Percentiles rank a stretch among this genome's conserved stretches.
These are phyloP conservation scores for Scytalidium sp. DNA, from an alignment of 2,329 filamentous ascomycete genomes.

Conservation along the genomic window DNA sequence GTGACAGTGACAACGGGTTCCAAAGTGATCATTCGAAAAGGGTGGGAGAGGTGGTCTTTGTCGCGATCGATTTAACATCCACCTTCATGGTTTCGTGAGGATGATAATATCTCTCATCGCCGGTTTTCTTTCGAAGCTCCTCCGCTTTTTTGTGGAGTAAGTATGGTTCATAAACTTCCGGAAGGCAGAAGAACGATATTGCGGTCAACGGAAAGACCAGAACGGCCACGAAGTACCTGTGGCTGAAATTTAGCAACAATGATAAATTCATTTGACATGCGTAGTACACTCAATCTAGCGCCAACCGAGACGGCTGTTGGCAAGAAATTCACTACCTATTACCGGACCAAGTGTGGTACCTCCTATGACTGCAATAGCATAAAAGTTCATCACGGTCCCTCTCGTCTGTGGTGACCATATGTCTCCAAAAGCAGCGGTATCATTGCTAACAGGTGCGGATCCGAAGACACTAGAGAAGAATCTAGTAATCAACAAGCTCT, in stretches of 20 bases:
- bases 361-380: slow-evolving; percentile 64
- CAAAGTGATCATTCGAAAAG: slow-evolving; percentile 47
- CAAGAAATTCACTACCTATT: slow-evolving; percentile 26
- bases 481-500: slow-evolving; percentile 59
- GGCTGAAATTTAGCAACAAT: no score
- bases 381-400: slow-evolving; percentile 59
- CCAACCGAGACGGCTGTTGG: slow-evolving; percentile 33
- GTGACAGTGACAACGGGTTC: slow-evolving; percentile 65
- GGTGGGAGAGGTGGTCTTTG: slow-evolving; percentile 27
- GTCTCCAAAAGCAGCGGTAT: slow-evolving; percentile 61
- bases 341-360: slow-evolving; percentile 45
- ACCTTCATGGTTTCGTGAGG: slow-evolving; percentile 22
- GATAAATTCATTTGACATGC: no score
- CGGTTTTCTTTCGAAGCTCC: slow-evolving; percentile 29
- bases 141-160: slow-evolving; percentile 35
- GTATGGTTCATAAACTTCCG: slow-evolving; percentile 42
- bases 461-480: slow-evolving; percentile 65
- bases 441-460: slow-evolving; percentile 59
- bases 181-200: slow-evolving; percentile 35
- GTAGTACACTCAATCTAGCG: slow-evolving; percentile 33
- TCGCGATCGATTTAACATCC: slow-evolving; percentile 21
- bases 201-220: slow-evolving; percentile 39
- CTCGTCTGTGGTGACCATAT: slow-evolving; percentile 52
- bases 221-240: slow-evolving; percentile 37
- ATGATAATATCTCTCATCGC: slow-evolving; percentile 19